Conservation (phyloP, 306 rosid genomes). For the Cajanus cajan region DNA sequence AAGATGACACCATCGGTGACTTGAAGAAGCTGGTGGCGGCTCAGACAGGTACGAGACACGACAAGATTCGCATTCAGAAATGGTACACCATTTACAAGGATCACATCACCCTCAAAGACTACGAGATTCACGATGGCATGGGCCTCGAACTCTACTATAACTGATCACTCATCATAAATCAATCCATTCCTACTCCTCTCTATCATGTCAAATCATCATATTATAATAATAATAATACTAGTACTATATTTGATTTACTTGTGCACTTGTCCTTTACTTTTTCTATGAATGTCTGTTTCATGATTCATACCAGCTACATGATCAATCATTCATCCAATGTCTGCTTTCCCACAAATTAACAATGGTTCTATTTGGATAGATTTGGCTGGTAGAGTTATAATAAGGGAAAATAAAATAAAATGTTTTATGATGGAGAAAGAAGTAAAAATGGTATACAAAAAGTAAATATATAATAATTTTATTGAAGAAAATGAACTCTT, state of each 20-base stretch:
- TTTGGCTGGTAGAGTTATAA: background rate
- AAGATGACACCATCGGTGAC: slow-evolving; percentile 84
- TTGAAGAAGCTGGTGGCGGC: slow-evolving; percentile 90
- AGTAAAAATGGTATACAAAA: too few relatives aligned
- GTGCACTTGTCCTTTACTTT: too few relatives aligned
- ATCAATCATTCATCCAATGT: background rate
- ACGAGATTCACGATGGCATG: slow-evolving; percentile 83
- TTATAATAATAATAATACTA: too few relatives aligned
- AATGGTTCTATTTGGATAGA: too few relatives aligned
- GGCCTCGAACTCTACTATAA: slow-evolving; percentile 85
- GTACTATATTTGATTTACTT: background rate
- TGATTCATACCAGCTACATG: background rate
- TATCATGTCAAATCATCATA: background rate
- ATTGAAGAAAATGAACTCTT: too few relatives aligned
- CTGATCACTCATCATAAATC: too few relatives aligned
- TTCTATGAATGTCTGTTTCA: background rate
- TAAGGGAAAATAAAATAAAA: background rate
- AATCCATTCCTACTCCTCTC: too few relatives aligned
- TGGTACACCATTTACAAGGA: slow-evolving; percentile 82
- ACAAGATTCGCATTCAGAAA: slow-evolving; percentile 77
- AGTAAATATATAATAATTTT: too few relatives aligned
- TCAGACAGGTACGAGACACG: slow-evolving; percentile 78
- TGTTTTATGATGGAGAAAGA: background rate
- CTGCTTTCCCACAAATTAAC: background rate
- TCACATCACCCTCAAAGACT: slow-evolving; percentile 79